Evolutionary conservation across 179 eudicot genomes (phyloP), one percentile per base, ranked within the genome.

Genomic region (Pouteria campechiana): DNA sequence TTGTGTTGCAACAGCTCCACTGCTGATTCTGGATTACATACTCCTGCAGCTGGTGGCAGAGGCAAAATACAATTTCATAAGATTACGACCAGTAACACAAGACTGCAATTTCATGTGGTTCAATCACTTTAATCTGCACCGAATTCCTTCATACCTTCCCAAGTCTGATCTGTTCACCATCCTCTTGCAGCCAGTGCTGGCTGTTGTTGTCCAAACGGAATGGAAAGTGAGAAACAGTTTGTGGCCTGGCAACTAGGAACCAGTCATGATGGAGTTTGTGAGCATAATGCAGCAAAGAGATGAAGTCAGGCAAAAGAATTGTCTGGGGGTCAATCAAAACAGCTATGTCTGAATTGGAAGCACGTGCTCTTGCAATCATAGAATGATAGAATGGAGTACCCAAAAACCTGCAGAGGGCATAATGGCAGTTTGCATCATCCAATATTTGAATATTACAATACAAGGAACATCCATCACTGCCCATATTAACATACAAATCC

Each of bases 321-420:
- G 75, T 72, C 41, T 85, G 86, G 16, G 98, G 78, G 58, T 81
- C 90, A 52, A 81, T 52, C 24, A 90, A 38, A 15, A 74, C 86
- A 46, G 90, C 65, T 13, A 90, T 58, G 56, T 79, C 81, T 5
- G 95, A 86, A 18, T 52, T 39, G 5, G 79, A 81, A 47, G 73
- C 75, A 59, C 64, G 77, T 20, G 87, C 60, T 76, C 93, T 81
- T 57, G 93, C 88, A 61, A 86, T 73, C 89, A 90, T 81, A 48
- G 98, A 85, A 65, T 90, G 98, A 53, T 85, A 85, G 60, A 81
- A 90, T 6, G 90, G 87, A 40, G 70, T 70, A 48, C 76, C 70
- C 15, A 71, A 45, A 40, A 90, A 90, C 68, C 98, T 90, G 62
- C 11, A 51, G 13, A 31, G 6, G 41, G n/a, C n/a, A n/a, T n/a